Base-by-base conservation (phyloP, 2,329 filamentous ascomycete genomes). In the Colletotrichum endophyticum region DNA sequence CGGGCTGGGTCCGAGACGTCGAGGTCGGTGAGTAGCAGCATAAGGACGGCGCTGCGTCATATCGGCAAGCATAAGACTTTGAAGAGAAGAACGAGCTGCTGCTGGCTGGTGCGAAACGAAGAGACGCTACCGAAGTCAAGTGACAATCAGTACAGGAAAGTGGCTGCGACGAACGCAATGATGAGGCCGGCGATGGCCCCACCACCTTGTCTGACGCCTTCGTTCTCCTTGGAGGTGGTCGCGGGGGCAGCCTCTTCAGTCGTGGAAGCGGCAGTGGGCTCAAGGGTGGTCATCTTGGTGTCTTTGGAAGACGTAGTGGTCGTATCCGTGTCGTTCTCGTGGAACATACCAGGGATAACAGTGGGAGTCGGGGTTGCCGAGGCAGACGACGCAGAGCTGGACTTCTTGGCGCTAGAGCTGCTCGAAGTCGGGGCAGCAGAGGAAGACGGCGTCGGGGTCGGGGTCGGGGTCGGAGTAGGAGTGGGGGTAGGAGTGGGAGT, bases 111-210 rank as follows among this genome's bases (percentile, higher is more conserved):
- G 71, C 59, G 66, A 75, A 77, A n/a, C 57, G 77, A 80, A 80
- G 44, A 57, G 66, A 78, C 56, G 70, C 44, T 56, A 59, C 70
- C 80, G 63, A 49, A 28, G 61, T 27, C 32, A 27, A 28, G 22
- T 6, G 28, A 30, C 28, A 44, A 70, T 75, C 57, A 91, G 78
- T 88, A 87, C 78, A 90, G 83, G 79, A 86, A 89, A 19, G 87
- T 86, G 30, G 90, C 87, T 28, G 89, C 90, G 36, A 91, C 84
- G 61, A 92, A 86, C 70, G 90, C 91, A 62, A 92, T 86, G 59
- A 92, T 84, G 27, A 92, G 85, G 62, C 91, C 89, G 9, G 86
- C 89, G 53, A 91, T 82, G 66, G 90, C 89, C 66, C 87, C 86
- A 69, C 87, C 87, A 66, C 88, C 87, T 78, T 90, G 87, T 62